A percentile compares a stretch with the other conserved stretches of the same genome.
Conservation (phyloP, 2,329 filamentous ascomycete species). For the Cadophora sp. region DNA sequence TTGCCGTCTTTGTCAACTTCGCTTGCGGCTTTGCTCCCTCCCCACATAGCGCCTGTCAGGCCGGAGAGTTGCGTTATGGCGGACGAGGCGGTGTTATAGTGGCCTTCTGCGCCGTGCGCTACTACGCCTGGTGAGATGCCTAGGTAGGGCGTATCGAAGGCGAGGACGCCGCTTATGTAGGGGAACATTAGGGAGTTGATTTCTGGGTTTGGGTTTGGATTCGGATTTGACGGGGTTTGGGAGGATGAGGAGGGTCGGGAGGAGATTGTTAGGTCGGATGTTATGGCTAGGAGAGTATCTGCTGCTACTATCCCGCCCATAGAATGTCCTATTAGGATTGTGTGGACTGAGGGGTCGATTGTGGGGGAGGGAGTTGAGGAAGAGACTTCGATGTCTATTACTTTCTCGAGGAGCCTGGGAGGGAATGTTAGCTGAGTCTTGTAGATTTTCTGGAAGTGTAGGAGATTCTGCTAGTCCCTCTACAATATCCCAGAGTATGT, state of each 20-base stretch:
- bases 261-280: slow-evolving; percentile 40
- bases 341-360: slow-evolving; percentile 82
- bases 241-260: slow-evolving; percentile 23
- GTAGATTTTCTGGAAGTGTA: not conserved
- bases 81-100: slow-evolving; percentile 76
- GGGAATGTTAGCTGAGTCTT: slow-evolving; percentile 18
- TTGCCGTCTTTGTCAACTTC: slow-evolving; percentile 36
- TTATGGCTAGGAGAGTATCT: slow-evolving; percentile 79
- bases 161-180: slow-evolving; percentile 86
- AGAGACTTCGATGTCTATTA: slow-evolving; percentile 92
- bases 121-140: slow-evolving; percentile 82
- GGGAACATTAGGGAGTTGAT: slow-evolving; percentile 85
- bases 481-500: not conserved
- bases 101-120: slow-evolving; percentile 85
- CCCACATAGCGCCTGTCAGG: slow-evolving; percentile 73
- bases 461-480: not conserved
- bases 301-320: slow-evolving; percentile 96
- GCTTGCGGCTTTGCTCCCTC: slow-evolving; percentile 51
- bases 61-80: slow-evolving; percentile 72
- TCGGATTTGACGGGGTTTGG: slow-evolving; percentile 2
- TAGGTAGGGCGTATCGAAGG: slow-evolving; percentile 93
- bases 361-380: slow-evolving; percentile 82
- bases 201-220: slow-evolving; percentile 21
- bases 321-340: slow-evolving; percentile 84
- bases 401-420: slow-evolving; percentile 81